These are phyloP conservation scores for Eucalyptus marginata DNA, from an alignment of 345 rosid genomes.

Conservation along the genomic window DNA sequence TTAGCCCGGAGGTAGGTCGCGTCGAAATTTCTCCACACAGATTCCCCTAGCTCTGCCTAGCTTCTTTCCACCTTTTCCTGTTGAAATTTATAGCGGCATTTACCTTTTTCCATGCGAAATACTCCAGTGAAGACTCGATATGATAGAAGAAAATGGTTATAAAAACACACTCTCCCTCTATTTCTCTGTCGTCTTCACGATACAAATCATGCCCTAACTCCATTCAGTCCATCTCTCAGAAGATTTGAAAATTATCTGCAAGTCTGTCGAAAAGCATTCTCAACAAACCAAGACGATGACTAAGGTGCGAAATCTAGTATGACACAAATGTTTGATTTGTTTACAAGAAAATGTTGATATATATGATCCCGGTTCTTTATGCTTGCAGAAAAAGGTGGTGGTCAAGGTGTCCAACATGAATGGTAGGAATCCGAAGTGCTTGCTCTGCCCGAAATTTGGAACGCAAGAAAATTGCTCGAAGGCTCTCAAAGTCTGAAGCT, in stretches of 20 bases:
- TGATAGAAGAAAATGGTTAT: not conserved
- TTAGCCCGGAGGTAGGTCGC: too few species aligned
- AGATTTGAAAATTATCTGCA: not conserved
- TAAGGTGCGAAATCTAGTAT: not conserved
- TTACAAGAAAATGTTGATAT: not conserved
- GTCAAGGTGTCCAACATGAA: slow-evolving; percentile 4
- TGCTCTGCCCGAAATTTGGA: not conserved
- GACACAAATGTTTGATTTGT: not conserved
- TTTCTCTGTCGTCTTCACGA: not conserved
- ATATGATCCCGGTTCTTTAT: not conserved
- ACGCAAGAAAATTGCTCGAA: not conserved
- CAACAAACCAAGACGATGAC: not conserved
- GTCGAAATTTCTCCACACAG: not conserved
- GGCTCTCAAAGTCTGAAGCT: too few species aligned
- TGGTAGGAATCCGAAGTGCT: not conserved
- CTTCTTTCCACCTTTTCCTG: too few species aligned
- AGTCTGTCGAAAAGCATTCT: not conserved
- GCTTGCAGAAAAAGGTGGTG: slow-evolving; percentile 14
- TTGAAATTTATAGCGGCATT: not conserved
- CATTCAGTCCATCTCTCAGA: not conserved
- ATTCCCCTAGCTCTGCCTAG: too few species aligned
- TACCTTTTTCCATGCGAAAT: not conserved
- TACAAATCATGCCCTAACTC: not conserved
- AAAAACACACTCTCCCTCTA: not conserved
- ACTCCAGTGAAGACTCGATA: not conserved